Base-by-base conservation (phyloP, 1,284 basidiomycete species). In the Tylopilus sp. region DNA sequence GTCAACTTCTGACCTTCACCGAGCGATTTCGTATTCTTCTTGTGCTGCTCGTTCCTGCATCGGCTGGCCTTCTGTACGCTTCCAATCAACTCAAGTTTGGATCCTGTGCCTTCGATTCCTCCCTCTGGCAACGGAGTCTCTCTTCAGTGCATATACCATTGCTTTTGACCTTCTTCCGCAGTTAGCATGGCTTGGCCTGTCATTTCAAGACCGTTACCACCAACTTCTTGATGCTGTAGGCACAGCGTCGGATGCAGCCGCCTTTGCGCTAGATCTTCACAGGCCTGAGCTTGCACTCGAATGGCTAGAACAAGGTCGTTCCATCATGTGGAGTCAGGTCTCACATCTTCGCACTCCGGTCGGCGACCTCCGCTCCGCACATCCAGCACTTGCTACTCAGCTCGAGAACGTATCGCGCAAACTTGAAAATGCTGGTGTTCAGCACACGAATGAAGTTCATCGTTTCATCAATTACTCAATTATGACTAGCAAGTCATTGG, bases 251-350 rank as follows among this genome's bases (percentile, higher is more conserved):
- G 36, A 38, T 38, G 36, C 57, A 0, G 60, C 66, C 4, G 66
- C 54, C 0, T 13, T 29, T 15, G 66, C 65, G 10, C 39, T 63
- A 4, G 53, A 64, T 1, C 53, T 6, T 0, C 4, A n/a, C 6
- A 39, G 16, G 33, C 57, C 39, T n/a, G 60, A 44, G 1, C 36
- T 44, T 10, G 66, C 65, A 6, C 56, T 62, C 6, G 64, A 67
- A 44, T 67, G 64, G 57, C 60, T 67, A 2, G 66, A 67, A 13
- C 65, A 67, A 57, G 60, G 66, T 36, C 65, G 57, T 3, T 64
- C 62, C 13, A 19, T 64, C 8, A 9, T 64, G 8, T 64, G 54
- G 63, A 53, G n/a, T 47, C 63, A 64, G 33, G 7, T 64, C 18
- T 64, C 62, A 13, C 60, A 63, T 18, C 60, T 67, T 32, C 58